Evolutionary conservation across 495 filamentous ascomycete genomes (phyloP).

Genomic region (Penicillium desertorum): DNA sequence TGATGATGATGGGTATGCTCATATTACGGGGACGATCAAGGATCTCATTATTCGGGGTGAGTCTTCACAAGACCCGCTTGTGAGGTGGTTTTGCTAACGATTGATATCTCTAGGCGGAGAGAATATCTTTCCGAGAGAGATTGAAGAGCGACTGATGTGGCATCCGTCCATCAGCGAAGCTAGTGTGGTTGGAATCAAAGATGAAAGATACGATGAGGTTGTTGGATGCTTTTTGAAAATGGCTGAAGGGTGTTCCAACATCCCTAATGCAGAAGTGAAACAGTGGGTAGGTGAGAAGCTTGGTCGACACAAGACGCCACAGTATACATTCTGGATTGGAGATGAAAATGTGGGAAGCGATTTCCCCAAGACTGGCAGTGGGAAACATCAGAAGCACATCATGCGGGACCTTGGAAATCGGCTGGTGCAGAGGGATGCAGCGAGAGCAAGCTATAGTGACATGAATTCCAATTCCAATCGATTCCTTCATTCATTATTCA

Average conservation of each 20-base stretch:
- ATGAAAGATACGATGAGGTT: slow-evolving; percentile 23
- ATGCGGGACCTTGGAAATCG: slow-evolving; percentile 48
- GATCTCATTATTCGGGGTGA: slow-evolving; percentile 61
- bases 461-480: no score
- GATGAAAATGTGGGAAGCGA: slow-evolving; percentile 44
- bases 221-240: slow-evolving; percentile 28
- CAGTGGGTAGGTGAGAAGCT: slow-evolving; percentile 51
- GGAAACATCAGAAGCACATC: slow-evolving; percentile 63
- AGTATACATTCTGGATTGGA: slow-evolving; percentile 60
- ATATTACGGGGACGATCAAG: slow-evolving; percentile 58
- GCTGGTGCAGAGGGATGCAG: neutral
- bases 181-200: slow-evolving; percentile 24
- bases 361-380: slow-evolving; percentile 61
- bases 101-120: slow-evolving; percentile 27
- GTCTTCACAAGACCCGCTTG: no score
- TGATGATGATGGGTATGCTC: slow-evolving; percentile 24
- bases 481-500: no score
- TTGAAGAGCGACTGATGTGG: slow-evolving; percentile 23
- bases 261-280: no score
- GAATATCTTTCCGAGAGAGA: slow-evolving; percentile 31
- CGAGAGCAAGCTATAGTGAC: no score
- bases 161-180: slow-evolving; percentile 23
- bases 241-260: no score
- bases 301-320: slow-evolving; percentile 57
- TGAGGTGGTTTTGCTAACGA: no score